Percentiles rank a stretch among this genome's conserved stretches.
These are phyloP conservation scores for Craterostigma plantagineum DNA, from an alignment of 257 asterid species.

Conservation along the genomic window DNA sequence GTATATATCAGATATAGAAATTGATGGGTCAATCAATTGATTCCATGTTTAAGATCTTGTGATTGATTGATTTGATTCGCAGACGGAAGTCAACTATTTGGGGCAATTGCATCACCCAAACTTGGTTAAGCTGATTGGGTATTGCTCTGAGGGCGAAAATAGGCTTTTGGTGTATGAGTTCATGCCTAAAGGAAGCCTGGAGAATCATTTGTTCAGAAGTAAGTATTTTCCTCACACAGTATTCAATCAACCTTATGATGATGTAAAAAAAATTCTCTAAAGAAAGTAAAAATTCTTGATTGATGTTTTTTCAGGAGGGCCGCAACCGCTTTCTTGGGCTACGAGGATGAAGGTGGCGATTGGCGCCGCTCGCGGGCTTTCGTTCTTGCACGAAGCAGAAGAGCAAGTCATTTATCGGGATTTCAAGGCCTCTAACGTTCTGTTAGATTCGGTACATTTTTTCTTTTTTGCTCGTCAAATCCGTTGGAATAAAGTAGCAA, in stretches of 20 bases:
- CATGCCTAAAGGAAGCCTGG: slow-evolving; percentile 96
- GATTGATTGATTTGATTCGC: slow-evolving; percentile 13
- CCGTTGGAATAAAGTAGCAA: too few relatives aligned
- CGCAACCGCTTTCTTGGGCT: slow-evolving; percentile 75
- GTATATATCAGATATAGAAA: slow-evolving; percentile 7
- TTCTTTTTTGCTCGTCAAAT: background rate
- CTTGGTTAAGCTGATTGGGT: slow-evolving; percentile 86
- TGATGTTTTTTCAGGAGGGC: slow-evolving; percentile 51
- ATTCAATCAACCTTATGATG: background rate
- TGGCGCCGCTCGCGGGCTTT: slow-evolving; percentile 87
- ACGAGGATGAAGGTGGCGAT: slow-evolving; percentile 82
- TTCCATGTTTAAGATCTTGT: background rate
- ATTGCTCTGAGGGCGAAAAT: slow-evolving; percentile 76
- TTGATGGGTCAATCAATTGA: background rate
- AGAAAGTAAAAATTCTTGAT: slow-evolving; percentile 1
- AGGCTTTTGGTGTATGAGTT: slow-evolving; percentile 86
- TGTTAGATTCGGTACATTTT: slow-evolving; percentile 55
- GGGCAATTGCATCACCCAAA: slow-evolving; percentile 90
- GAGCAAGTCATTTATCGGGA: slow-evolving; percentile 77
- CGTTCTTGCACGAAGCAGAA: slow-evolving; percentile 77
- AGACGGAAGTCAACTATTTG: slow-evolving; percentile 89
- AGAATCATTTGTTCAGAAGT: slow-evolving; percentile 89
- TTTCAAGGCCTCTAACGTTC: slow-evolving; percentile 83
- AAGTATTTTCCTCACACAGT: slow-evolving; percentile 12
- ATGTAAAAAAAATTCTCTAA: background rate